phyloP scores from a whole-genome alignment of 2,329 filamentous ascomycete genomes.

The Aspergillus thermomutatus region DNA sequence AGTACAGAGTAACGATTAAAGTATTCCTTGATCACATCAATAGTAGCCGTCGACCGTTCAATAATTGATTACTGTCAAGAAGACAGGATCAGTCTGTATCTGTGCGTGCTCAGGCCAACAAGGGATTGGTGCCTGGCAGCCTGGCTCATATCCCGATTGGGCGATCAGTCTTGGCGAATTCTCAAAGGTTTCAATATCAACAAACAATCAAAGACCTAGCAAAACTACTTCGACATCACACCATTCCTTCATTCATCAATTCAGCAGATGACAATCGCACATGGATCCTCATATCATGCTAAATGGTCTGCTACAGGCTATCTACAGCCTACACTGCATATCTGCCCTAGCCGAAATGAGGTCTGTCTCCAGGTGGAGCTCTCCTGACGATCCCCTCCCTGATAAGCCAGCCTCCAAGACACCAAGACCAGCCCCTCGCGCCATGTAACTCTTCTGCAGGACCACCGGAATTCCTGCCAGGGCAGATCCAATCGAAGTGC shows the following conservation, averaged over 20 bases:
- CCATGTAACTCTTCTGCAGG: conserved; percentile 8
- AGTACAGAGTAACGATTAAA: no score
- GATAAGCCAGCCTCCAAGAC: conserved; percentile 1
- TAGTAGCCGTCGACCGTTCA: no score
- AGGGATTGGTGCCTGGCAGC: not conserved
- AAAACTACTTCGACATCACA: not conserved
- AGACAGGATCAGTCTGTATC: no score
- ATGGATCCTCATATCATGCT: no score
- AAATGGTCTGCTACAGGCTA: no score
- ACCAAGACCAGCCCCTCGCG: not conserved
- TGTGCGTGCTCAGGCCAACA: no score
- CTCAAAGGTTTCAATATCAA: not conserved
- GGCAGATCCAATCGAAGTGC: conserved; percentile 3
- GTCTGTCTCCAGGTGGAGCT: not conserved
- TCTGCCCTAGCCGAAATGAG: no score
- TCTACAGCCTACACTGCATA: not conserved
- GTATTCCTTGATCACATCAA: no score
- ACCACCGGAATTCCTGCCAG: not conserved
- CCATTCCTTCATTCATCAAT: not conserved
- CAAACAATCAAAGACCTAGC: not conserved
- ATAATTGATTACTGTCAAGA: not conserved
- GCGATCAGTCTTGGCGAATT: not conserved
- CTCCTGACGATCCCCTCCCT: conserved; percentile 9
- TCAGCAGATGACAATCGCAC: not conserved
- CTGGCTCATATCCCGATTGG: not conserved